Base-by-base conservation (phyloP, 768 basidiomycete genomes). In the Xanthoconium stramineum region DNA sequence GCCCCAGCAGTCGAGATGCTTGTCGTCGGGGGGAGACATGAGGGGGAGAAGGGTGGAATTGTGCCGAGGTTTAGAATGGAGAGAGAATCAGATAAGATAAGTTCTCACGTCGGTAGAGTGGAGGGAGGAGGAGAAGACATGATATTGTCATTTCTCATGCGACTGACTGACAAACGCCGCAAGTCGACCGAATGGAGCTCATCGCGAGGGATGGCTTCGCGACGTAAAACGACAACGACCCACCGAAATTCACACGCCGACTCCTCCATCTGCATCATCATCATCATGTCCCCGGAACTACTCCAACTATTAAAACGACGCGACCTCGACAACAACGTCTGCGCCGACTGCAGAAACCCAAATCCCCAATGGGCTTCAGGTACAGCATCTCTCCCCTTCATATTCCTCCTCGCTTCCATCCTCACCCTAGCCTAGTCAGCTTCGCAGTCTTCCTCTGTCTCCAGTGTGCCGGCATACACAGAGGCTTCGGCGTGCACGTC, bases 351-450 rank as follows among this genome's bases (percentile, higher is more conserved):
- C 65, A 72, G 75, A 11, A 93, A 89, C 58, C 94, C 90, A n/a
- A 91, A 92, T 66, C 94, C 94, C 0, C 94, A 96, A 69, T 98
- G 94, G 94, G 91, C 92, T n/a, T 91, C 60, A 83, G 88, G 89
- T 89, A 61, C 15, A 10, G 24, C 10, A 11, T 14, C 57, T 15
- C 47, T 14, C 17, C 50, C 14, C 12, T 20, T 36, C 11, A 5
- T 2, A 29, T 33, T 20, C 0, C 39, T 8, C 0, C 14, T 10
- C 12, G 0, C 15, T 45, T 53, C 57, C 4, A 54, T 36, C 39
- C 8, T 24, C 24, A 24, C 4, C 24, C 24, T 24, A 24, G 24
- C 24, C 12, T 60, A 71, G 70, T 71, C 69, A 89, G 86, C 71
- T 89, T 91, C 67, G 90, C 91, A 37, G 79, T 93, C 54, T 95